Evolutionary conservation across 1,139 yeast genomes (phyloP).

Genomic region (Suhomyces guaymorum): DNA sequence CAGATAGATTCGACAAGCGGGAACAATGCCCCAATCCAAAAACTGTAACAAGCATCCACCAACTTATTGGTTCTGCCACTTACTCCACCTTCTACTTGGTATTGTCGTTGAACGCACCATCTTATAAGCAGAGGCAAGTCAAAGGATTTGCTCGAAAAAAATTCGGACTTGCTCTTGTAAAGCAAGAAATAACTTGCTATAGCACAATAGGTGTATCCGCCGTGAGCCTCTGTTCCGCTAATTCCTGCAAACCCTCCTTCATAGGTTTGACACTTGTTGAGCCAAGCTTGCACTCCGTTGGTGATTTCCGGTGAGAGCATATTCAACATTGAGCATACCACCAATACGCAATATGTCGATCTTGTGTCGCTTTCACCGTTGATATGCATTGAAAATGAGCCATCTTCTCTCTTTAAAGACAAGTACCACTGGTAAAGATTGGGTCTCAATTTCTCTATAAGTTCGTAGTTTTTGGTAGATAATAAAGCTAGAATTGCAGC

Average conservation of each 20-base stretch:
- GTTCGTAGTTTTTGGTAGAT: conserved; percentile 46
- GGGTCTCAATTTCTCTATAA: conserved; percentile 26
- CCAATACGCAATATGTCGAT: conserved; percentile 82
- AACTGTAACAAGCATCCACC: conserved; percentile 95
- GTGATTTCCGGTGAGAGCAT: conserved; percentile 64
- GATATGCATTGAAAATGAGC: conserved; percentile 70
- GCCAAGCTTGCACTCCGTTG: conserved; percentile 57
- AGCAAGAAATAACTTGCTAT: conserved; percentile 65
- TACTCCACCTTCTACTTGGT: conserved; percentile 76
- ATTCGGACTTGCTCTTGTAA: conserved; percentile 28
- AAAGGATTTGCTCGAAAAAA: conserved; percentile 24
- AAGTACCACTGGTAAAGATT: conserved; percentile 65
- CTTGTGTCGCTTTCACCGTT: conserved; percentile 89
- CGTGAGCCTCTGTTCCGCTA: conserved; percentile 90
- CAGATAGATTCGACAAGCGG: conserved; percentile 61
- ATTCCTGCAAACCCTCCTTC: conserved; percentile 95
- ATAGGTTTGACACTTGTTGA: conserved; percentile 76
- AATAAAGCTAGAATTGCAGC: conserved; percentile 72
- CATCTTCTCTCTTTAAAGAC: conserved; percentile 63
- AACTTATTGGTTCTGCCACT: conserved; percentile 89
- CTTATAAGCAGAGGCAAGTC: conserved; percentile 45
- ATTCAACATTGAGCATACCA: conserved; percentile 67
- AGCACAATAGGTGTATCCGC: conserved; percentile 94
- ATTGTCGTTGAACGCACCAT: conserved; percentile 77
- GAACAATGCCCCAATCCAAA: conserved; percentile 87